Conservation (phyloP, 441 rosid genomes). For the Pelargonium fulgidum region DNA sequence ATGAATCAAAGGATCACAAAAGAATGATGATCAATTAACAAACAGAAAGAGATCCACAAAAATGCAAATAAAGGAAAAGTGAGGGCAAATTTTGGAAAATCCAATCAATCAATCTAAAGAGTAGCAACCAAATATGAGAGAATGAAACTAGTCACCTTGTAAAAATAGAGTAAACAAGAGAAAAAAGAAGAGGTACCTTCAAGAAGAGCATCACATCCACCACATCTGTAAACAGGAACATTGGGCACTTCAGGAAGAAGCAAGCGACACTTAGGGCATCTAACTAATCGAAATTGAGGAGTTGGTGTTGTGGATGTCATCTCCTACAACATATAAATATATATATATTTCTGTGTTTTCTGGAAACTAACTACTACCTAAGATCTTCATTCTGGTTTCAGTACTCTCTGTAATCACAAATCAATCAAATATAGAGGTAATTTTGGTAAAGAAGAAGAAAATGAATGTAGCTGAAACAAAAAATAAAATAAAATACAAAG, state of each 20-base stretch:
- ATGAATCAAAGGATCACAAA: background rate
- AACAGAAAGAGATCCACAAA: background rate
- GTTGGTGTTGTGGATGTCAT: conserved; percentile 35
- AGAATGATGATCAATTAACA: background rate
- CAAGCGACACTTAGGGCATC: conserved; percentile 64
- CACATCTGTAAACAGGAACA: conserved; percentile 64
- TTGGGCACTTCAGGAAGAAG: conserved; percentile 61
- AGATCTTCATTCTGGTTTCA: background rate
- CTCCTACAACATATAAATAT: conserved; percentile 8
- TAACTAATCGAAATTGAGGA: conserved; percentile 51
- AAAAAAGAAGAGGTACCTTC: conserved; percentile 39
- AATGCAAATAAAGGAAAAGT: too few relatives aligned
- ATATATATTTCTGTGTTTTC: too few relatives aligned
- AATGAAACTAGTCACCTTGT: background rate
- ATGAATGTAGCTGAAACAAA: too few relatives aligned
- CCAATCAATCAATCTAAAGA: too few relatives aligned
- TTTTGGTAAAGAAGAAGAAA: too few relatives aligned
- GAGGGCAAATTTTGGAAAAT: too few relatives aligned
- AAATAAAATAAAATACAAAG: too few relatives aligned
- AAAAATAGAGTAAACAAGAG: too few relatives aligned
- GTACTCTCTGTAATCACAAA: too few relatives aligned
- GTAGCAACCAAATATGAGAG: too few relatives aligned
- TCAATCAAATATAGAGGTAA: too few relatives aligned
- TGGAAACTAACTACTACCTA: too few relatives aligned
- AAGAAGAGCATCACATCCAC: conserved; percentile 57